Percentiles rank a stretch among this genome's conserved stretches.
These are phyloP conservation scores for Wickerhamomyces mucosus DNA, from an alignment of 805 yeast species.

Conservation along the genomic window DNA sequence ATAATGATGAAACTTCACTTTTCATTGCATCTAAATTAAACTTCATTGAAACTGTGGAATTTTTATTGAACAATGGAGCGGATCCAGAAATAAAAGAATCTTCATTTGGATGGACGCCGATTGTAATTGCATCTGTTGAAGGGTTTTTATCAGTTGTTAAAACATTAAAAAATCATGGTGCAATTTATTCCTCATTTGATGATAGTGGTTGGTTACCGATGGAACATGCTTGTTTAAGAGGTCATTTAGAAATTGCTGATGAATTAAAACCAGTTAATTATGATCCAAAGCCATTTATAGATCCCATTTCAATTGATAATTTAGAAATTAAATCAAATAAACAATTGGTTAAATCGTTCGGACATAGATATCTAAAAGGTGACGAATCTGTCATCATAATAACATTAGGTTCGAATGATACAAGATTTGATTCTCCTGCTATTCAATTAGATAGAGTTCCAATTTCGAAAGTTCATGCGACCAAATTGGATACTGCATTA, in stretches of 20 bases:
- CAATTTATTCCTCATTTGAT: conserved; percentile 50
- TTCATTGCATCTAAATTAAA: conserved; percentile 69
- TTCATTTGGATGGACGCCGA: conserved; percentile 90
- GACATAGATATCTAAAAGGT: conserved; percentile 57
- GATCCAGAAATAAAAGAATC: conserved; percentile 66
- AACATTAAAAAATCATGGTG: conserved; percentile 42
- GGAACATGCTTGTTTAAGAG: conserved; percentile 90
- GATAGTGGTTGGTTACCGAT: conserved; percentile 95
- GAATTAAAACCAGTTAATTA: conserved; percentile 43
- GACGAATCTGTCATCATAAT: conserved; percentile 67
- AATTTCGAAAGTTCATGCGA: conserved; percentile 61
- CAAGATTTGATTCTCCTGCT: conserved; percentile 47
- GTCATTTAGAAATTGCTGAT: conserved; percentile 66
- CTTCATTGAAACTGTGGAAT: conserved; percentile 39
- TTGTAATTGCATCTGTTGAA: conserved; percentile 83
- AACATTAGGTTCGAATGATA: conserved; percentile 81
- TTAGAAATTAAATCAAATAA: conserved; percentile 13
- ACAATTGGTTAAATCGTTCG: conserved; percentile 72
- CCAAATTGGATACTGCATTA: conserved; percentile 82
- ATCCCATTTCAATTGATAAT: neutral
- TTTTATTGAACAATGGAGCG: conserved; percentile 52
- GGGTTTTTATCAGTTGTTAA: conserved; percentile 55
- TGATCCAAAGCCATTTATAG: conserved; percentile 17
- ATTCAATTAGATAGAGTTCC: conserved; percentile 69
- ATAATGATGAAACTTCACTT: conserved; percentile 70